These are phyloP conservation scores for Amanita phalloides DNA, from an alignment of 768 basidiomycete species.

Conservation along the genomic window DNA sequence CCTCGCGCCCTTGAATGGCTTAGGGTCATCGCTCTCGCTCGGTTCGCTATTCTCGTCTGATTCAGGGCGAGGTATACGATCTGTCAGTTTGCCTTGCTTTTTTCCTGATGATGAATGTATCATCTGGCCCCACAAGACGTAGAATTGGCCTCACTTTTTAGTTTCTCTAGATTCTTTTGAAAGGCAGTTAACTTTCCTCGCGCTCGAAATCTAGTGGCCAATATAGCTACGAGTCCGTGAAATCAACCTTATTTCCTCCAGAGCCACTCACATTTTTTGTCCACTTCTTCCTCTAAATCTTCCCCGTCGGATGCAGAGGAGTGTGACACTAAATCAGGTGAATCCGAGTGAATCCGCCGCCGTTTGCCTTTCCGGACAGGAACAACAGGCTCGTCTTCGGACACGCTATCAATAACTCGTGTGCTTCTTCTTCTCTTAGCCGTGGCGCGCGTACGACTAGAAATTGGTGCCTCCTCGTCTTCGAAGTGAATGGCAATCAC, in stretches of 20 bases:
- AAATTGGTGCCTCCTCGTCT: not conserved
- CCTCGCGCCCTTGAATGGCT: conserved; percentile 36
- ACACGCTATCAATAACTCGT: not conserved
- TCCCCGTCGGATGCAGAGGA: conserved; percentile 22
- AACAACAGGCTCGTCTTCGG: not conserved
- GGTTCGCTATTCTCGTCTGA: conserved; percentile 15
- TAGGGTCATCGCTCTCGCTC: conserved; percentile 13
- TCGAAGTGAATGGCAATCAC: not conserved
- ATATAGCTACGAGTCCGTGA: conserved; percentile 33
- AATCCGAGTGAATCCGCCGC: conserved; percentile 11
- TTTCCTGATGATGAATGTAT: conserved; percentile 10
- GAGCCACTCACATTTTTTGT: conserved; percentile 41
- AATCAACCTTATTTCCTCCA: not conserved
- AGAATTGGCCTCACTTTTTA: conserved; percentile 41
- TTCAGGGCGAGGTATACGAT: conserved; percentile 26
- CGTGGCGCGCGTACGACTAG: not conserved
- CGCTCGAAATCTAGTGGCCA: conserved; percentile 51
- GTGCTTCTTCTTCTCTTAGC: not conserved
- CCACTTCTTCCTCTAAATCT: conserved; percentile 33
- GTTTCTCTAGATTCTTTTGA: conserved; percentile 51
- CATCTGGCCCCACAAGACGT: not conserved
- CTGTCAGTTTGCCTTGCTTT: conserved; percentile 9
- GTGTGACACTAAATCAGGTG: conserved; percentile 11
- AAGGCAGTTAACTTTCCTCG: conserved; percentile 50
- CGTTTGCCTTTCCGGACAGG: conserved; percentile 23